These are phyloP conservation scores for Hanseniaspora uvarum DNA, from an alignment of 1,139 yeast species.

Conservation along the genomic window DNA sequence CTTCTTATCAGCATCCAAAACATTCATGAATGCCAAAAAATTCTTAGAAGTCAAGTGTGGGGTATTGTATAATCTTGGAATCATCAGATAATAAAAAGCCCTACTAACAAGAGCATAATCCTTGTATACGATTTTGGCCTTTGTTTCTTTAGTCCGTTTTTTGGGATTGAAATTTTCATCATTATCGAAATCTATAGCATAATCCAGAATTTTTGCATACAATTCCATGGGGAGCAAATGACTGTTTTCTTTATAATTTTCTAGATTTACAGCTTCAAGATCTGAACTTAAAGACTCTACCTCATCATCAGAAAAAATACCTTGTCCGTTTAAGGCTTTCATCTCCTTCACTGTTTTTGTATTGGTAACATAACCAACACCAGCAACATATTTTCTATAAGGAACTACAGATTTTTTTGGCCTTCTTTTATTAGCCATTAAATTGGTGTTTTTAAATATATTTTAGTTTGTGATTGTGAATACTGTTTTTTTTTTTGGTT, in stretches of 20 bases:
- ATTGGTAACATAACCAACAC: constrained; percentile 34
- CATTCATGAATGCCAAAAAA: constrained; percentile 61
- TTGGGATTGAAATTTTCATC: constrained; percentile 1
- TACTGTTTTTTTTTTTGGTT: not conserved
- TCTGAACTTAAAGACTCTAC: constrained; percentile 10
- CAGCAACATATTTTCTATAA: constrained; percentile 66
- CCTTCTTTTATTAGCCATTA: constrained; percentile 75
- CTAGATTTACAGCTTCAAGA: constrained; percentile 11
- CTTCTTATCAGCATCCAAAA: constrained; percentile 40
- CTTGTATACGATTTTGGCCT: constrained; percentile 34
- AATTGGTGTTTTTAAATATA: too few relatives aligned
- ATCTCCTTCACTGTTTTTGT: constrained; percentile 3
- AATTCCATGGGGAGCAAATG: constrained; percentile 17
- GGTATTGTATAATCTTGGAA: constrained; percentile 52
- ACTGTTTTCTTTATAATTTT: not conserved
- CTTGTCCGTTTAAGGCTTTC: not conserved
- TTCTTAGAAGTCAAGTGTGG: constrained; percentile 61
- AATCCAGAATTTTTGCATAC: constrained; percentile 5
- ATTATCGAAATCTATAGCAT: constrained; percentile 12
- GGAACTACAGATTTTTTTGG: constrained; percentile 73
- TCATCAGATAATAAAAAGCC: constrained; percentile 46
- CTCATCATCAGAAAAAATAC: not conserved
- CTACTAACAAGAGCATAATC: constrained; percentile 52
- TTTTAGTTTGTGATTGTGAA: not conserved
- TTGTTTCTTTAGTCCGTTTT: constrained; percentile 23